Conservation (phyloP, 805 yeast species). For the Yarrowia sp. region DNA sequence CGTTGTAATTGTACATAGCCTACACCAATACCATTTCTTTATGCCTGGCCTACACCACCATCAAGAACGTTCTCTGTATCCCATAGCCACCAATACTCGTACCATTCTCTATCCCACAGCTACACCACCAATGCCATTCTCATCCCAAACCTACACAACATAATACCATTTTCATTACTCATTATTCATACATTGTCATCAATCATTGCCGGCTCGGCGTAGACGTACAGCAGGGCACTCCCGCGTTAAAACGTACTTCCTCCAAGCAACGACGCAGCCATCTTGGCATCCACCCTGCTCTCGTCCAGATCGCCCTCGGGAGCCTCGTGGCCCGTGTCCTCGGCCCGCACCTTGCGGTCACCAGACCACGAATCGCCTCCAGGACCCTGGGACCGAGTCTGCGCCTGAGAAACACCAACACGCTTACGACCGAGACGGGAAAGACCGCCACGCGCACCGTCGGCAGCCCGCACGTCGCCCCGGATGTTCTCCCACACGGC, state of each 20-base stretch:
- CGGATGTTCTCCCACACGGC: conserved; percentile 68
- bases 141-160: too few relatives aligned
- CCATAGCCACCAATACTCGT: too few relatives aligned
- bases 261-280: conserved; percentile 16
- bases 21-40: too few relatives aligned
- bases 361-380: conserved; percentile 61
- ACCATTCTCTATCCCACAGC: too few relatives aligned
- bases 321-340: neutral
- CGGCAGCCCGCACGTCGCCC: conserved; percentile 68
- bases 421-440: conserved; percentile 76
- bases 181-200: conserved; percentile 24
- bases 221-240: too few relatives aligned
- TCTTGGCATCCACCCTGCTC: conserved; percentile 10
- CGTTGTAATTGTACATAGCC: too few relatives aligned
- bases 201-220: neutral
- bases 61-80: too few relatives aligned
- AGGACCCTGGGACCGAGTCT: conserved; percentile 47
- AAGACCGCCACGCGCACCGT: conserved; percentile 66
- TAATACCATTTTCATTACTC: conserved; percentile 23
- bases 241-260: neutral
- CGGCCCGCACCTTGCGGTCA: conserved; percentile 38
- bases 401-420: conserved; percentile 38
- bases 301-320: neutral
- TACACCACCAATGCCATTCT: too few relatives aligned
- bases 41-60: too few relatives aligned